Percentiles rank a stretch among this genome's conserved stretches.
Evolutionary conservation across 306 rosid species (phyloP).

Genomic region (Coriaria nepalensis): DNA sequence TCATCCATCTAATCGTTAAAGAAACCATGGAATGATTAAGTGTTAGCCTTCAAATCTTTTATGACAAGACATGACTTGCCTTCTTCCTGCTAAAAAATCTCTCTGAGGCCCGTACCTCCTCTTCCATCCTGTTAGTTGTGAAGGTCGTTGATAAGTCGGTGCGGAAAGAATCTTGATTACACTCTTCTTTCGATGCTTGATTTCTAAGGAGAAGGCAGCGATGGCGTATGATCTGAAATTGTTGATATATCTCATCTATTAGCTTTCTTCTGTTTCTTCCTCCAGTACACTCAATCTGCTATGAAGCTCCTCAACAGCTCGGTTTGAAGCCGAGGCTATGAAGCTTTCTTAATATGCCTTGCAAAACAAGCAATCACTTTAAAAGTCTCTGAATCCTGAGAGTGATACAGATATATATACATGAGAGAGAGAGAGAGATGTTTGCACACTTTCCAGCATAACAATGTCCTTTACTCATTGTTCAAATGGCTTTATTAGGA

Average conservation of each 20-base stretch:
- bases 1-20: constrained; percentile 1
- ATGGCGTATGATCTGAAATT: constrained; percentile 15
- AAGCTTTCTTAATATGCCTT: too few relatives aligned
- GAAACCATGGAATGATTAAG: constrained; percentile 13
- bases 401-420: too few relatives aligned
- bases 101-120: constrained; percentile 10
- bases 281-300: constrained; percentile 9
- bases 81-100: constrained; percentile 7
- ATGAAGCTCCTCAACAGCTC: too few relatives aligned
- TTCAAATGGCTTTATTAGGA: too few relatives aligned
- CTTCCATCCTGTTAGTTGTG: constrained; percentile 14
- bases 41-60: constrained; percentile 17
- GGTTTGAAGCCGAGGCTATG: too few relatives aligned
- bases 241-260: constrained; percentile 13
- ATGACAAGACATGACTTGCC: constrained; percentile 17
- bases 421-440: too few relatives aligned
- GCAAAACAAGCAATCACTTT: too few relatives aligned
- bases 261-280: constrained; percentile 15
- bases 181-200: constrained; percentile 8
- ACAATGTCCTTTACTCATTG: too few relatives aligned
- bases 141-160: too few relatives aligned
- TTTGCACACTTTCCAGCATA: too few relatives aligned
- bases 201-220: constrained; percentile 3
- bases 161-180: too few relatives aligned
- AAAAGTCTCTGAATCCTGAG: too few relatives aligned